Conservation (phyloP, 1,139 yeast species). For the Zhuliangozyma parablackwelliae region DNA sequence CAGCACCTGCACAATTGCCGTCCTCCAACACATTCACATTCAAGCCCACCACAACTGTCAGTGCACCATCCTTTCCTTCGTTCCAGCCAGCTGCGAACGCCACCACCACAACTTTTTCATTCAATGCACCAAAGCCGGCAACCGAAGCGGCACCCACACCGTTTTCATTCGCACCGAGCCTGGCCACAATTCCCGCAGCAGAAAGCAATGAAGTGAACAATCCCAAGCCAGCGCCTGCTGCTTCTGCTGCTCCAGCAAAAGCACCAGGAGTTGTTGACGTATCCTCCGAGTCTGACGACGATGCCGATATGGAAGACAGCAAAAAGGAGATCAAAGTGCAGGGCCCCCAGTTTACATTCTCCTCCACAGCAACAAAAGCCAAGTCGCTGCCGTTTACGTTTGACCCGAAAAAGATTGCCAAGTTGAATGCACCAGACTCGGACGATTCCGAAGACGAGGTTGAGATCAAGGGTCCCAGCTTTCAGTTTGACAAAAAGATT, state of each 20-base stretch:
- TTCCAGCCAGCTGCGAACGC: slow-evolving; percentile 1
- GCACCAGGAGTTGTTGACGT: neutral
- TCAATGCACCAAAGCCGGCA: neutral
- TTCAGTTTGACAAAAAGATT: slow-evolving; percentile 47
- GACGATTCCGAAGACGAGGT: slow-evolving; percentile 54
- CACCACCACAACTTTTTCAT: neutral
- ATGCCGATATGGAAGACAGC: slow-evolving; percentile 17
- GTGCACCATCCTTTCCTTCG: slow-evolving; percentile 1
- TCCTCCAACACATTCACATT: slow-evolving; percentile 3
- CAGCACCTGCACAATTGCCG: neutral
- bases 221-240: neutral
- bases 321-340: slow-evolving; percentile 45
- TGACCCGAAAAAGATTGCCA: slow-evolving; percentile 38
- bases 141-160: slow-evolving; percentile 1
- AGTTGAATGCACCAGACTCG: slow-evolving; percentile 28
- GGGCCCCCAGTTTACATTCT: slow-evolving; percentile 63
- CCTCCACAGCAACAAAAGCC: slow-evolving; percentile 45
- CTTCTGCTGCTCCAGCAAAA: slow-evolving; percentile 4
- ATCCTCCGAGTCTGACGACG: neutral
- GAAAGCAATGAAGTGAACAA: too few species aligned
- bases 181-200: neutral
- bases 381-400: slow-evolving; percentile 58
- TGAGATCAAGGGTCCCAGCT: slow-evolving; percentile 63
- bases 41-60: slow-evolving; percentile 1
- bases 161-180: slow-evolving; percentile 1